Base-by-base conservation (phyloP, 2,329 filamentous ascomycete species). In the Hypoxylon sp. region DNA sequence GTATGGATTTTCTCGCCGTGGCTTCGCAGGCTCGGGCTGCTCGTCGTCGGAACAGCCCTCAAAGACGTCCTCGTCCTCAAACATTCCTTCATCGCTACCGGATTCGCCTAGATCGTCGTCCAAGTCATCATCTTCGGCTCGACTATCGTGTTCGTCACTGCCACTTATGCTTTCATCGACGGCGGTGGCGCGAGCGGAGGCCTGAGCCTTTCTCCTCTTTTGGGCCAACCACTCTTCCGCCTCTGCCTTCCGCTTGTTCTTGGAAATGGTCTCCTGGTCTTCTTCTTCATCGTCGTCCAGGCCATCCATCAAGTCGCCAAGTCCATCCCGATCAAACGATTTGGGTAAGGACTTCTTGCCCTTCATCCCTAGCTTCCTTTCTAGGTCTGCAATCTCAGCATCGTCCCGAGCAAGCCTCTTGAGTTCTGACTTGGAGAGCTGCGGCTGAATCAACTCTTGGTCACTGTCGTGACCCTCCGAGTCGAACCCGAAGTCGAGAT, bases 341-440 rank as follows among this genome's bases (percentile, higher is more conserved):
- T 90, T 88, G 0, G 88, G 87, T 4, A 91, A 74, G 26, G 84
- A 88, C 69, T 92, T 96, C 58, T 88, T 89, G 20, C 86, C 85
- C 70, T 88, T 87, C 27, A 97, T 82, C 0, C 95, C 94, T 2
- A 99, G 78, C 69, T 91, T 96, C 73, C 88, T 92, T 77, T 99
- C 95, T 26, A 97, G 78, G 2, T 87, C 87, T 17, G 89, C 88
- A 66, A 99, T 98, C 67, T 97, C 92, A 2, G 87, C 90, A 69
- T 98, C 92, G 56, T 99, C 94, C 60, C 91, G 81, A 0, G 85
- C 87, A 3, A 97, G 78, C 65, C 84, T 86, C 3, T 88, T 83
- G 69, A 82, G 85, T n/a, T 86, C 71, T 17, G 63, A 64, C 43
- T 72, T 75, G 4, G 77, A 73, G n/a, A 55, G 31, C 9, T 64